phyloP scores from a whole-genome alignment of 2,329 filamentous ascomycete genomes.

The Mycogone perniciosa region DNA sequence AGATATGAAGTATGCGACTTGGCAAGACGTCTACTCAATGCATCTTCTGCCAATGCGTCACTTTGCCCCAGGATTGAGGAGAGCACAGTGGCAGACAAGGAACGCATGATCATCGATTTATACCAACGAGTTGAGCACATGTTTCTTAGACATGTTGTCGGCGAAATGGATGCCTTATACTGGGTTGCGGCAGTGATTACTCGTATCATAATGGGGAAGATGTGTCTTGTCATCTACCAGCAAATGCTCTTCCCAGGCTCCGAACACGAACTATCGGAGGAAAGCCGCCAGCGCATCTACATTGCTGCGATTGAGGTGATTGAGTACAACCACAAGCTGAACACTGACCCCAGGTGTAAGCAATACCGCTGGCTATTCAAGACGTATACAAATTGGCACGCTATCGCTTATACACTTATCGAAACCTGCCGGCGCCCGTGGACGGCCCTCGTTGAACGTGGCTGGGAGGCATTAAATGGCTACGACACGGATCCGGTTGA shows the following conservation, averaged over 20 bases:
- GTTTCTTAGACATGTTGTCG: conserved; percentile 47
- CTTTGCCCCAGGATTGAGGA: conserved; percentile 24
- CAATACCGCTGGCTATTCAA: conserved; percentile 45
- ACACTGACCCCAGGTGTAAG: conserved; percentile 47
- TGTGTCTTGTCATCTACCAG: conserved; percentile 72
- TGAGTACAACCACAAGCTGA: conserved; percentile 60
- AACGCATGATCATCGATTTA: conserved; percentile 44
- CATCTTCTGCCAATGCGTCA: conserved; percentile 28
- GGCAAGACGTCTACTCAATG: conserved; percentile 29
- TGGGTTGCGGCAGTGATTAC: conserved; percentile 64
- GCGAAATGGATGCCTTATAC: conserved; percentile 47
- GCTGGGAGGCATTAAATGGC: conserved; percentile 40
- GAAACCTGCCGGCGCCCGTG: conserved; percentile 42
- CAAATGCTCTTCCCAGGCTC: conserved; percentile 58
- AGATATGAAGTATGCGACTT: conserved; percentile 46
- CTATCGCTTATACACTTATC: conserved; percentile 43
- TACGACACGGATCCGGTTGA: conserved; percentile 36
- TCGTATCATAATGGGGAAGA: conserved; percentile 68
- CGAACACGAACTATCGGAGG: conserved; percentile 50
- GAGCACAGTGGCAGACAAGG: conserved; percentile 29
- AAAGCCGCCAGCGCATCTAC: conserved; percentile 63
- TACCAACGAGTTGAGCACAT: conserved; percentile 49
- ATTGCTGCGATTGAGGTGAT: conserved; percentile 67
- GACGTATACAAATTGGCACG: conserved; percentile 47
- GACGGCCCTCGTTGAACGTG: conserved; percentile 44